A percentile compares a stretch with the other conserved stretches of the same genome.
phyloP scores from a whole-genome alignment of 129 eudicot species.

The Dittrichia graveolens region DNA sequence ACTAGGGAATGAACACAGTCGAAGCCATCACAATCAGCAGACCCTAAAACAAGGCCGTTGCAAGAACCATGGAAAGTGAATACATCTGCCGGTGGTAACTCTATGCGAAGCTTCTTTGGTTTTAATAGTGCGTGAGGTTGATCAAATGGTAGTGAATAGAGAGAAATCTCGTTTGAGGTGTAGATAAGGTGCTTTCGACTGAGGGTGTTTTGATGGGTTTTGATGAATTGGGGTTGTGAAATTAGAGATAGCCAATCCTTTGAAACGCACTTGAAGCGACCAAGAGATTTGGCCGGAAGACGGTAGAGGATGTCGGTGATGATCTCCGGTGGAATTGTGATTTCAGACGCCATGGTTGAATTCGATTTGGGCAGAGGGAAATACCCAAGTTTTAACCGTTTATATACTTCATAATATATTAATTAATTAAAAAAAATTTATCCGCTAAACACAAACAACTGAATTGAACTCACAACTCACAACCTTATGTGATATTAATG shows the following conservation, averaged over 20 bases:
- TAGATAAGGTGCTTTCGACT: constrained; percentile 29
- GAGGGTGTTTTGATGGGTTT: constrained; percentile 30
- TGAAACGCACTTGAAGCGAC: constrained; percentile 49
- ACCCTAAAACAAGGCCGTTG: constrained; percentile 51
- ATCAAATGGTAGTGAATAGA: constrained; percentile 22
- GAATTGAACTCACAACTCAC: too few relatives aligned
- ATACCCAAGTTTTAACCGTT: constrained; percentile 14
- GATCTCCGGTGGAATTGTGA: constrained; percentile 43
- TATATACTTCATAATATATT: background rate
- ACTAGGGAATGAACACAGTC: constrained; percentile 5
- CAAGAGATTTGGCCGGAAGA: constrained; percentile 46
- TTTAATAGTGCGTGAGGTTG: background rate
- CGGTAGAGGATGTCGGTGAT: constrained; percentile 35
- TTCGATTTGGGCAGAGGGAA: background rate
- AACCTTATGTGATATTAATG: too few relatives aligned
- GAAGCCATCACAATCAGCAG: background rate
- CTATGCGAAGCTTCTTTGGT: constrained; percentile 19
- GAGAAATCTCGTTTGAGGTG: background rate
- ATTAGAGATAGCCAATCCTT: constrained; percentile 46
- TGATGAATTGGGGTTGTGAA: constrained; percentile 48
- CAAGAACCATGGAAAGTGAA: constrained; percentile 45
- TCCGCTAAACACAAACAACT: too few relatives aligned
- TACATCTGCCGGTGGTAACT: background rate
- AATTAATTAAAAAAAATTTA: too few relatives aligned
- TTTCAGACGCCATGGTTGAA: background rate